phyloP scores from a whole-genome alignment of 148 eudicot species.

The Cornus controversa region DNA sequence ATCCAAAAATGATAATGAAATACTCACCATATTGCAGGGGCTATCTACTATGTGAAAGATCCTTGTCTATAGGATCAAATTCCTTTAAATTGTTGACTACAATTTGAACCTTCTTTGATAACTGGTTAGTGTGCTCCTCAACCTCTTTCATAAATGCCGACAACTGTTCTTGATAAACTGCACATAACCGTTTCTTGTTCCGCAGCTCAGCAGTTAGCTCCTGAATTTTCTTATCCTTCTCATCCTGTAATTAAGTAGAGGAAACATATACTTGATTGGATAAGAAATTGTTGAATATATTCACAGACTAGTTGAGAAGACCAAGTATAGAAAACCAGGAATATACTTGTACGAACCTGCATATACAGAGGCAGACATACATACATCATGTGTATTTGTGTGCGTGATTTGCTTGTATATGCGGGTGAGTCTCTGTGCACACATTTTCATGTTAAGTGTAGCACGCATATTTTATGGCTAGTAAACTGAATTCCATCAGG shows the following conservation, averaged over 20 bases:
- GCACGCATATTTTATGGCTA: not conserved
- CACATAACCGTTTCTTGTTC: slow-evolving; percentile 15
- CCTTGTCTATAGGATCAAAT: slow-evolving; percentile 16
- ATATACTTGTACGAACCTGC: not conserved
- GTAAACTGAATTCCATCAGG: not conserved
- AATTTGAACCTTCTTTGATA: slow-evolving; percentile 25
- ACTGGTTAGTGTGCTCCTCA: slow-evolving; percentile 20
- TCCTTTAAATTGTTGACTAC: slow-evolving; percentile 20
- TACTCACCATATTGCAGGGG: slow-evolving; percentile 13
- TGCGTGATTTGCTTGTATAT: not conserved
- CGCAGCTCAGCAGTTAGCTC: slow-evolving; percentile 21
- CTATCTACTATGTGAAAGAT: slow-evolving; percentile 13
- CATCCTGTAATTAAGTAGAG: not conserved
- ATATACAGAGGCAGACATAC: not conserved
- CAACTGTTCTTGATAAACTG: slow-evolving; percentile 18
- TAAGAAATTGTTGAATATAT: not conserved
- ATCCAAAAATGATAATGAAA: not conserved
- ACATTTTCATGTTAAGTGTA: no score
- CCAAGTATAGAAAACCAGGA: not conserved
- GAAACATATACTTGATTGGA: not conserved
- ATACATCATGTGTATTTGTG: not conserved
- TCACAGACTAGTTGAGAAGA: not conserved
- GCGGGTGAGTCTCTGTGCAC: not conserved
- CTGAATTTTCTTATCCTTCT: slow-evolving; percentile 24
- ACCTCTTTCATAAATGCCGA: slow-evolving; percentile 19